Evolutionary conservation across 345 rosid genomes (phyloP).

Genomic region (Populus ilicifolia): DNA sequence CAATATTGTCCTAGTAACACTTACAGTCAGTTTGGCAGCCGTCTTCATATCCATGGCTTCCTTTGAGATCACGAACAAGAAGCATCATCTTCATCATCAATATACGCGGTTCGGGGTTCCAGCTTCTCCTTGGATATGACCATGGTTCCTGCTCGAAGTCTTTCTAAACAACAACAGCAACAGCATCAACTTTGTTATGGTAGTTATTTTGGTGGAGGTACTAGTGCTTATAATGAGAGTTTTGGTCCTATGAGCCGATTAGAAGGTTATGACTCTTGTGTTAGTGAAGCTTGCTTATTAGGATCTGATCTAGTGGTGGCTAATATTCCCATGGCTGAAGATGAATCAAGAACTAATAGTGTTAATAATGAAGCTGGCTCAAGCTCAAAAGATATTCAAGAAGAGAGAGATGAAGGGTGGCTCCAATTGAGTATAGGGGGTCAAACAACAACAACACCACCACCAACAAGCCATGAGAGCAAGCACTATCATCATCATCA

Average conservation of each 20-base stretch:
- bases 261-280: constrained; percentile 41
- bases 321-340: constrained; percentile 65
- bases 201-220: constrained; percentile 25
- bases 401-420: constrained; percentile 57
- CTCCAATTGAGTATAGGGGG: constrained; percentile 75
- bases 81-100: not conserved
- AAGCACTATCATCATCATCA: constrained; percentile 15
- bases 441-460: not conserved
- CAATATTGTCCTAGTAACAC: constrained; percentile 20
- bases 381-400: constrained; percentile 50
- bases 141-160: constrained; percentile 62
- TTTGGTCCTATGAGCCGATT: constrained; percentile 47
- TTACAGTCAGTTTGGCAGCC: not conserved
- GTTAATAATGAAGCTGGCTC: constrained; percentile 47
- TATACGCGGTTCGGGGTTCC: constrained; percentile 23
- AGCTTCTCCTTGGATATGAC: constrained; percentile 45
- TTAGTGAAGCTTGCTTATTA: constrained; percentile 32
- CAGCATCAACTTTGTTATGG: constrained; percentile 25
- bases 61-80: constrained; percentile 17
- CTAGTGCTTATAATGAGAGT: not conserved
- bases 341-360: constrained; percentile 71
- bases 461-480: constrained; percentile 18
- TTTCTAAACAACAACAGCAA: constrained; percentile 26
- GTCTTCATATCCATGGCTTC: constrained; percentile 42
- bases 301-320: constrained; percentile 45